Evolutionary conservation across 805 yeast genomes (phyloP).

Genomic region (Sungouiella blattae): DNA sequence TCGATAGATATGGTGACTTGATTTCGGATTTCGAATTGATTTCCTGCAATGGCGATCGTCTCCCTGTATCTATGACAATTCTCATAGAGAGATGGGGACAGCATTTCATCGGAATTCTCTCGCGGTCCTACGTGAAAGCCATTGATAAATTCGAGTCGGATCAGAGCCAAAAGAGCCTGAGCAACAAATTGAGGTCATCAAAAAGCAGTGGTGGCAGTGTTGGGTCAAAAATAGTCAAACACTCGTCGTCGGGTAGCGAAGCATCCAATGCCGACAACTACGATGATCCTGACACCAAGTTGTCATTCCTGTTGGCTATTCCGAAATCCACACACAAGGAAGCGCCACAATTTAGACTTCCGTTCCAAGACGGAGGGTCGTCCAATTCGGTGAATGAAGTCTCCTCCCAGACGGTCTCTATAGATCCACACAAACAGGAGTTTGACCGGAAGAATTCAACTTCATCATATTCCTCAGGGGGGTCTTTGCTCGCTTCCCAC

Average conservation of each 20-base stretch:
- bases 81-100: constrained; percentile 76
- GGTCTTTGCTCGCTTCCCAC: constrained; percentile 10
- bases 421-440: constrained; percentile 24
- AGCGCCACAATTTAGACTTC: constrained; percentile 61
- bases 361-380: constrained; percentile 52
- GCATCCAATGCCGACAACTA: constrained; percentile 4
- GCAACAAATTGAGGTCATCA: constrained; percentile 6
- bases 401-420: constrained; percentile 6
- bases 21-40: constrained; percentile 71
- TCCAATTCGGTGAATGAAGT: constrained; percentile 1
- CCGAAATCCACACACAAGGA: constrained; percentile 31
- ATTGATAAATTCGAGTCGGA: constrained; percentile 37
- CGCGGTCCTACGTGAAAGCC: constrained; percentile 64
- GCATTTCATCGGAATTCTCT: constrained; percentile 57
- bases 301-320: constrained; percentile 14
- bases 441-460: constrained; percentile 10
- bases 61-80: constrained; percentile 57
- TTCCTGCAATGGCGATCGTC: constrained; percentile 65
- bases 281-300: constrained; percentile 3
- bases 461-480: constrained; percentile 8
- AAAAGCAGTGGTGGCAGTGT: constrained; percentile 7
- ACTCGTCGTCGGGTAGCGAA: constrained; percentile 3
- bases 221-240: neutral
- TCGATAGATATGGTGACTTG: constrained; percentile 60
- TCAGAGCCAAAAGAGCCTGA: constrained; percentile 12